Percentiles rank a stretch among this genome's conserved stretches.
Evolutionary conservation across 768 basidiomycete genomes (phyloP).

Genomic region (Dacryopinax primogenitus): DNA sequence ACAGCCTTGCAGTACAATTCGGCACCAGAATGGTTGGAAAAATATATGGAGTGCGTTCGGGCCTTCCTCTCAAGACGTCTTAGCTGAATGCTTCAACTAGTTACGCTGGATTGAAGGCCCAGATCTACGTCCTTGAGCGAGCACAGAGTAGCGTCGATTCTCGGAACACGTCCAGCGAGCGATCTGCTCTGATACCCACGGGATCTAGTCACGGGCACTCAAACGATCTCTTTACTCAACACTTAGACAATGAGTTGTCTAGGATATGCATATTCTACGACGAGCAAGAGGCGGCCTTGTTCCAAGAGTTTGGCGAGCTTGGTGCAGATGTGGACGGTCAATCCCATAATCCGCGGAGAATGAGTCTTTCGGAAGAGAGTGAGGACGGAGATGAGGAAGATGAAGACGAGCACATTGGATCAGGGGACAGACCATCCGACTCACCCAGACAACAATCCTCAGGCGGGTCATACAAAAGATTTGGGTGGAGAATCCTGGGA

Average conservation of each 20-base stretch:
- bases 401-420: constrained; percentile 39
- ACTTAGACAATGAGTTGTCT: constrained; percentile 68
- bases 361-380: constrained; percentile 29
- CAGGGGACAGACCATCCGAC: constrained; percentile 8
- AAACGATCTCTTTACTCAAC: constrained; percentile 45
- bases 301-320: constrained; percentile 45
- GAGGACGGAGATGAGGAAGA: constrained; percentile 47
- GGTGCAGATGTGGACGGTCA: constrained; percentile 45
- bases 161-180: neutral
- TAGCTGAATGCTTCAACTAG: constrained; percentile 28
- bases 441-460: constrained; percentile 7
- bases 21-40: constrained; percentile 83
- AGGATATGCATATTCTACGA: constrained; percentile 75
- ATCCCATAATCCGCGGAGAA: constrained; percentile 45
- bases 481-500: too few species aligned
- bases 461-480: neutral
- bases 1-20: constrained; percentile 54
- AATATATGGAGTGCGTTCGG: constrained; percentile 71
- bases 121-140: constrained; percentile 76
- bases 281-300: constrained; percentile 57
- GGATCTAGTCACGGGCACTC: constrained; percentile 32
- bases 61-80: neutral
- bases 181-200: constrained; percentile 16
- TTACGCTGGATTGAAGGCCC: constrained; percentile 75
- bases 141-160: constrained; percentile 36